Conservation (phyloP, 2,329 filamentous ascomycete genomes). For the Trichoderma simmonsii region DNA sequence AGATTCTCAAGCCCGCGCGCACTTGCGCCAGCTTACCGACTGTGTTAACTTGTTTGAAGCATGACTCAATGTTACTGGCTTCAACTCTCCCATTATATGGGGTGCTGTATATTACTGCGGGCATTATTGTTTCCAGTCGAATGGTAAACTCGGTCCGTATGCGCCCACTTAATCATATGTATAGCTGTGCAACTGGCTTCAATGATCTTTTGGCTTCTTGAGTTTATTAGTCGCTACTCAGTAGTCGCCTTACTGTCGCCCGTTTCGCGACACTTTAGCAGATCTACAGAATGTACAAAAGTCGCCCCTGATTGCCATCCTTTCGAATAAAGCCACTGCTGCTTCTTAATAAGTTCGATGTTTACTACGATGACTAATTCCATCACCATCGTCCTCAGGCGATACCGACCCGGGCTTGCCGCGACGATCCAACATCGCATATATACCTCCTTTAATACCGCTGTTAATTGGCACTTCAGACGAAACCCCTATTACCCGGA, state of each 20-base stretch:
- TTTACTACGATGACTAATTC: background rate
- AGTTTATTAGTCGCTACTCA: background rate
- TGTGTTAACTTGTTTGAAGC: background rate
- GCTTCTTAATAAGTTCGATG: background rate
- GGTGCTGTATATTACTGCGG: background rate
- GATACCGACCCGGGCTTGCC: background rate
- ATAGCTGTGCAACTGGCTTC: background rate
- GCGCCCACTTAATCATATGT: background rate
- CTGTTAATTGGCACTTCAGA: background rate
- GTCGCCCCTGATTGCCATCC: background rate
- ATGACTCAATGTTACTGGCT: background rate
- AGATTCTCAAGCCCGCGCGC: background rate
- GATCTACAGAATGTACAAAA: background rate
- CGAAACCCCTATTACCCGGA: background rate
- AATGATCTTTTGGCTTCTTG: background rate
- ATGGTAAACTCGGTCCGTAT: background rate
- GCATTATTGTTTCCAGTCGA: background rate
- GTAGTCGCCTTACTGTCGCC: background rate
- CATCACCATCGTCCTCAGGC: background rate
- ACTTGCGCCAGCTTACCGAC: constrained; percentile 6
- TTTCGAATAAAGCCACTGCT: background rate
- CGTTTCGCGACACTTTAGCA: background rate
- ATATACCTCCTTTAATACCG: background rate
- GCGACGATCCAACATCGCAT: background rate
- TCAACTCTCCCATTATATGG: background rate